These are phyloP conservation scores for Apium graveolens DNA, from an alignment of 129 eudicot genomes.

Conservation along the genomic window DNA sequence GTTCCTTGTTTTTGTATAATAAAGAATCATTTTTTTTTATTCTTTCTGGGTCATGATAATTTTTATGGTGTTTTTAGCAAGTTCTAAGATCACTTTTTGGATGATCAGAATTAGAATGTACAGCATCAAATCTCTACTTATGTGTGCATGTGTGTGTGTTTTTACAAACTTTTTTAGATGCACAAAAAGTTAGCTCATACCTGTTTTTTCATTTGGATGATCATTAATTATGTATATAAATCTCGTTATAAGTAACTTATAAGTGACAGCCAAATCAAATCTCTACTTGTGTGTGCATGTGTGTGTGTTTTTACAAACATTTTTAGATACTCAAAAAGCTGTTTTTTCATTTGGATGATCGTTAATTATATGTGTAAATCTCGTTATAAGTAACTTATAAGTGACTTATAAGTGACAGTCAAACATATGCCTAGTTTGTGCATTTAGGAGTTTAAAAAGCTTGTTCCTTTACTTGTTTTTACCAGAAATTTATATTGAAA, in stretches of 20 bases:
- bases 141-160: not conserved
- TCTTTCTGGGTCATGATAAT: slow-evolving; percentile 12
- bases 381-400: too few species aligned
- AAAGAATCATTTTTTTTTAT: not conserved
- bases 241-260: too few species aligned
- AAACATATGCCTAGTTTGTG: not conserved
- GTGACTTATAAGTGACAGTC: too few species aligned
- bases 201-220: not conserved
- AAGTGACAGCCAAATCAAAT: not conserved
- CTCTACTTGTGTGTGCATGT: not conserved
- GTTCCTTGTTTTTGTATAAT: not conserved
- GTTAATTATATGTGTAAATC: too few species aligned
- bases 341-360: not conserved
- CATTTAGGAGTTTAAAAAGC: not conserved
- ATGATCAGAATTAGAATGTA: not conserved
- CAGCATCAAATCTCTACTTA: not conserved
- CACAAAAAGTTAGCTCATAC: not conserved
- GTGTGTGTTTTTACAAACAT: not conserved
- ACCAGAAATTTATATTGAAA: slow-evolving; percentile 14
- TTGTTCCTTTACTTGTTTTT: not conserved
- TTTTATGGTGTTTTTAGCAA: not conserved
- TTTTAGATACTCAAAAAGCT: too few species aligned
- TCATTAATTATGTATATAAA: too few species aligned
- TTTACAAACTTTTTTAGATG: not conserved
- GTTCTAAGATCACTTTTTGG: not conserved